Conservation (phyloP, 176 grass and related monocot genomes). For the Cenchrus americanus region DNA sequence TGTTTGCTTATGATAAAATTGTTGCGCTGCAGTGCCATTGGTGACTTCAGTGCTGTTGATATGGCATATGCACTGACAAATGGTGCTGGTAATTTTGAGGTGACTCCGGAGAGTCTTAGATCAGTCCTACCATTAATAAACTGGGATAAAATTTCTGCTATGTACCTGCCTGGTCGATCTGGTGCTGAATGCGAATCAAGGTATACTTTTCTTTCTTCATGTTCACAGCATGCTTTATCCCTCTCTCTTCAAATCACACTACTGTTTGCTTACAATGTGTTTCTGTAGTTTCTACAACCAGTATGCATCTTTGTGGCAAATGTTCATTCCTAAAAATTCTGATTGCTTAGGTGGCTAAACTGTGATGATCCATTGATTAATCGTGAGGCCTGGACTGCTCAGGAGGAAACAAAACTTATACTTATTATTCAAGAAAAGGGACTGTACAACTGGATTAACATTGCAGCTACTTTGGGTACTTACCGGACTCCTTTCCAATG, state of each 20-base stretch:
- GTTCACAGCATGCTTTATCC: neutral
- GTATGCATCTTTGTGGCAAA: conserved; percentile 25
- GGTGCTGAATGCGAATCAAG: conserved; percentile 88
- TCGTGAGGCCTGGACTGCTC: conserved; percentile 68
- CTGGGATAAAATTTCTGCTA: conserved; percentile 81
- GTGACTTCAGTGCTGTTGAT: conserved; percentile 58
- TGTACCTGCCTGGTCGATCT: conserved; percentile 75
- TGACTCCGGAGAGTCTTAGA: conserved; percentile 77
- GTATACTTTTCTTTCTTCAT: conserved; percentile 42
- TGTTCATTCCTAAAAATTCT: conserved; percentile 20
- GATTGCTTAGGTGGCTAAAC: conserved; percentile 77
- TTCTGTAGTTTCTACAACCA: conserved; percentile 6
- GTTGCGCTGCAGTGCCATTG: conserved; percentile 61
- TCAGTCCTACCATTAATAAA: conserved; percentile 74
- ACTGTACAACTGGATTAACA: conserved; percentile 90
- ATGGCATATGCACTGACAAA: conserved; percentile 57
- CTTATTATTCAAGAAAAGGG: conserved; percentile 79
- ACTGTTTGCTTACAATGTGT: conserved; percentile 15
- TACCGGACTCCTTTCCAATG: conserved; percentile 91
- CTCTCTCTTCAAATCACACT: neutral
- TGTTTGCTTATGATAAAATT: conserved; percentile 12
- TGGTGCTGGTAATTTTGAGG: conserved; percentile 49
- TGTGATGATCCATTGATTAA: conserved; percentile 89
- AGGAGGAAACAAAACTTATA: conserved; percentile 88
- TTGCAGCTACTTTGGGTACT: conserved; percentile 68